Conservation (phyloP, 495 filamentous ascomycete species). For the Penicillium daleae region DNA sequence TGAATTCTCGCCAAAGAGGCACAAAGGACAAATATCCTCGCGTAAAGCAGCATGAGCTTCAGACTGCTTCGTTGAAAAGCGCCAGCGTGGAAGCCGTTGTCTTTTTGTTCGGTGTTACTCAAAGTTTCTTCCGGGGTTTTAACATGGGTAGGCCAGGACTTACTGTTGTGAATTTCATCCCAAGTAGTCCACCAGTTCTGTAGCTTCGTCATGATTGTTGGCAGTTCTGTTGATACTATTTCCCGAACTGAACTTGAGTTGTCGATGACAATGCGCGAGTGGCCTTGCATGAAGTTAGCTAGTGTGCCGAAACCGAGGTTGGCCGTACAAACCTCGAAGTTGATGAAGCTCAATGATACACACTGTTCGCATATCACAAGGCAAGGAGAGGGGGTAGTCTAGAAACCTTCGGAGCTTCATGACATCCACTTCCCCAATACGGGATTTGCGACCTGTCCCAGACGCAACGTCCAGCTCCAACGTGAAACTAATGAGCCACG, state of each 20-base stretch:
- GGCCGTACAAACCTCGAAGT: conserved; percentile 33
- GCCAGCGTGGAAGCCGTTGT: conserved; percentile 46
- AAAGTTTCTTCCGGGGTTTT: not conserved
- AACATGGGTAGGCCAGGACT: conserved; percentile 5
- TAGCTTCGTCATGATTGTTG: conserved; percentile 41
- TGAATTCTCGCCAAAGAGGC: conserved; percentile 45
- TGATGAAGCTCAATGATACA: conserved; percentile 50
- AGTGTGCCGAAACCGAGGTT: not conserved
- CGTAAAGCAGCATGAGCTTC: conserved; percentile 45
- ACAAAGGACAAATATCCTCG: conserved; percentile 45
- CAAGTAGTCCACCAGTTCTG: conserved; percentile 47
- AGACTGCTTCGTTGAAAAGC: conserved; percentile 48
- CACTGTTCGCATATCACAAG: conserved; percentile 47
- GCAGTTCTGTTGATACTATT: conserved; percentile 38
- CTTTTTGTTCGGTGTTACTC: conserved; percentile 19
- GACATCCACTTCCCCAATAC: conserved; percentile 45
- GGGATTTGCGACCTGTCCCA: conserved; percentile 48
- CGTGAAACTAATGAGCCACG: conserved; percentile 49
- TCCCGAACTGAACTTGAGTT: conserved; percentile 33
- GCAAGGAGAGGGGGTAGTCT: conserved; percentile 48
- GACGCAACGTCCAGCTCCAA: conserved; percentile 49
- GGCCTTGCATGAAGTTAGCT: conserved; percentile 22
- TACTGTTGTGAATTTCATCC: conserved; percentile 50
- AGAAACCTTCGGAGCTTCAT: conserved; percentile 44
- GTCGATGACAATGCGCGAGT: conserved; percentile 40